Evolutionary conservation across 495 filamentous ascomycete genomes (phyloP).

Genomic region (Penicillium diatomitis): DNA sequence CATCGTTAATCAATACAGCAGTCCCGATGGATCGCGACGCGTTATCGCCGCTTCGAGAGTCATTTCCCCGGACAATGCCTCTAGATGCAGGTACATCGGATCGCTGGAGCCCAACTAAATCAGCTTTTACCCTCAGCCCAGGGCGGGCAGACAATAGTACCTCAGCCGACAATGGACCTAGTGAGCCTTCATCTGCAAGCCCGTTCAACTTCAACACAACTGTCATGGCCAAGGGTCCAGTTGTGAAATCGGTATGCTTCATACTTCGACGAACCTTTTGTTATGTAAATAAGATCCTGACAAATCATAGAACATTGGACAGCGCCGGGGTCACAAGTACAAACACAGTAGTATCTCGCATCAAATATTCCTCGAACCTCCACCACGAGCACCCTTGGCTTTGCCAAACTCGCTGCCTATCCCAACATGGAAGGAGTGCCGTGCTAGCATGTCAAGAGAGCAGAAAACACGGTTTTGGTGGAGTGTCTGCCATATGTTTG

Average conservation of each 20-base stretch:
- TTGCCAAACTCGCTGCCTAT: slow-evolving; percentile 90
- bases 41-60: slow-evolving; percentile 53
- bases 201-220: slow-evolving; percentile 96
- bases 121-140: slow-evolving; percentile 35
- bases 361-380: slow-evolving; percentile 94
- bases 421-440: slow-evolving; percentile 81
- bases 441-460: slow-evolving; percentile 74
- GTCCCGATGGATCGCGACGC: slow-evolving; percentile 48
- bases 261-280: neutral
- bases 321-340: slow-evolving; percentile 93
- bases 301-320: slow-evolving; percentile 58
- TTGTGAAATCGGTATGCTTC: slow-evolving; percentile 64
- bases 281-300: neutral
- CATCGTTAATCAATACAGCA: slow-evolving; percentile 21
- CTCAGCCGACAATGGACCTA: slow-evolving; percentile 28
- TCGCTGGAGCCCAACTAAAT: slow-evolving; percentile 31
- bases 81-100: slow-evolving; percentile 21
- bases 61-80: slow-evolving; percentile 27
- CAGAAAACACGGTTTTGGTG: slow-evolving; percentile 76
- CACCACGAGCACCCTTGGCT: slow-evolving; percentile 73
- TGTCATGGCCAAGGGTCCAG: slow-evolving; percentile 63
- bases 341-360: slow-evolving; percentile 95
- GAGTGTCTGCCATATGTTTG: slow-evolving; percentile 78
- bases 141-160: slow-evolving; percentile 25
- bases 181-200: slow-evolving; percentile 30